Conservation (phyloP, 2,329 filamentous ascomycete species). For the Diaporthe longicolla region DNA sequence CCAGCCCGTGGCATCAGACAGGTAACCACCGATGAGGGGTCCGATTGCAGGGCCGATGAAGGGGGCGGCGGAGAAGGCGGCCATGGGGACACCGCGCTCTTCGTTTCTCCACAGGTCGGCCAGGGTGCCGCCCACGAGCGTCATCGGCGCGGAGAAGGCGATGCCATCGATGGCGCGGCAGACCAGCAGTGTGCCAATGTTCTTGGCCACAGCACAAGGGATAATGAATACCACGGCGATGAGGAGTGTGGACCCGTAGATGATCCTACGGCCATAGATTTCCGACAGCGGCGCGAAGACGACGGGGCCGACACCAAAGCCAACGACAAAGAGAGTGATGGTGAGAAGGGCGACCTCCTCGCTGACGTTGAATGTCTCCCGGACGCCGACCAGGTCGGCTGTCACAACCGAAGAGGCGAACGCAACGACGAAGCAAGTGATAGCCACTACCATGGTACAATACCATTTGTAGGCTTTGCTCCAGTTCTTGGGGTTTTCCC, state of each 20-base stretch:
- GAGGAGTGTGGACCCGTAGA: slow-evolving; percentile 78
- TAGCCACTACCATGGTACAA: slow-evolving; percentile 86
- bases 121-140: slow-evolving; percentile 84
- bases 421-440: slow-evolving; percentile 81
- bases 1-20: slow-evolving; percentile 80
- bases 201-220: slow-evolving; percentile 82
- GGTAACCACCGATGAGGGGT: slow-evolving; percentile 82
- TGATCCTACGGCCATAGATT: slow-evolving; percentile 77
- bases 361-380: slow-evolving; percentile 75
- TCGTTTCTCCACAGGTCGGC: slow-evolving; percentile 89
- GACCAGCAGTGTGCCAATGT: slow-evolving; percentile 82
- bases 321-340: slow-evolving; percentile 84
- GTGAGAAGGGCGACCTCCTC: slow-evolving; percentile 80
- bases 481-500: slow-evolving; percentile 90
- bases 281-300: slow-evolving; percentile 84
- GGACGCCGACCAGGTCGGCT: slow-evolving; percentile 77
- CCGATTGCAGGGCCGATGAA: slow-evolving; percentile 86
- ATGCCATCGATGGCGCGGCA: slow-evolving; percentile 86
- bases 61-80: slow-evolving; percentile 85
- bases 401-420: slow-evolving; percentile 83
- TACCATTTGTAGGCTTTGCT: slow-evolving; percentile 84
- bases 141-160: slow-evolving; percentile 89
- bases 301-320: slow-evolving; percentile 87
- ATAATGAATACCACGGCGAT: slow-evolving; percentile 85
- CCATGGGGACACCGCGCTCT: slow-evolving; percentile 89